These are phyloP conservation scores for Saussurea involucrata DNA, from an alignment of 129 eudicot genomes.

Conservation along the genomic window DNA sequence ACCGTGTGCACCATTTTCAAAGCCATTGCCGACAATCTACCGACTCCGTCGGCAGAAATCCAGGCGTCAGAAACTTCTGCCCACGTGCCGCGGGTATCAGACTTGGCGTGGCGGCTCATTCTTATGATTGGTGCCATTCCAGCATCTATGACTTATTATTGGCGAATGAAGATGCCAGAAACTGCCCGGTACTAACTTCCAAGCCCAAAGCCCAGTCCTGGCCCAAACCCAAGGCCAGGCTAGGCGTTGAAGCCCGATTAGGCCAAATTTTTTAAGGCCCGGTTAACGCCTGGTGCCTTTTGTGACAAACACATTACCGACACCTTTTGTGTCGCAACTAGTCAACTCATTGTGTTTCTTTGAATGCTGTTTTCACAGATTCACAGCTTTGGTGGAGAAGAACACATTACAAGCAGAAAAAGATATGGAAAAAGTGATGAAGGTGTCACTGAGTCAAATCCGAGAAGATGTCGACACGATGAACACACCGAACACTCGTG, in stretches of 20 bases:
- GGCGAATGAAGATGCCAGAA: constrained; percentile 57
- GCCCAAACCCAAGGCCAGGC: background rate
- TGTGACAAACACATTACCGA: background rate
- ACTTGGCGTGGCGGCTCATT: constrained; percentile 46
- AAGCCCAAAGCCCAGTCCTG: no score
- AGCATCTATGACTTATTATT: constrained; percentile 42
- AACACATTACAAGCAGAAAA: constrained; percentile 35
- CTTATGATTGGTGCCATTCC: constrained; percentile 51
- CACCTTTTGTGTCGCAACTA: background rate
- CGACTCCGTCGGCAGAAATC: background rate
- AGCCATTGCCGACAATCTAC: background rate
- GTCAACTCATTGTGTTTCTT: constrained; percentile 8
- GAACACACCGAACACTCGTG: background rate
- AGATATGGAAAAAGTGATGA: constrained; percentile 38
- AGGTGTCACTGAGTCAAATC: constrained; percentile 21
- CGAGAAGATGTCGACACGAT: constrained; percentile 16
- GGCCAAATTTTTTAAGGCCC: background rate
- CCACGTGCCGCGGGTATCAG: constrained; percentile 25
- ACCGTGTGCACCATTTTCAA: constrained; percentile 19
- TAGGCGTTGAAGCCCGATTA: background rate
- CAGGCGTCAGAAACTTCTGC: background rate
- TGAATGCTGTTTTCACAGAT: constrained; percentile 22
- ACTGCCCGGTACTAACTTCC: constrained; percentile 32
- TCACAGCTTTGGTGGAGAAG: constrained; percentile 42
- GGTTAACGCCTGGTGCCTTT: background rate